Evolutionary conservation across 768 basidiomycete species (phyloP).

Genomic region (Thelephora aurantiotincta): DNA sequence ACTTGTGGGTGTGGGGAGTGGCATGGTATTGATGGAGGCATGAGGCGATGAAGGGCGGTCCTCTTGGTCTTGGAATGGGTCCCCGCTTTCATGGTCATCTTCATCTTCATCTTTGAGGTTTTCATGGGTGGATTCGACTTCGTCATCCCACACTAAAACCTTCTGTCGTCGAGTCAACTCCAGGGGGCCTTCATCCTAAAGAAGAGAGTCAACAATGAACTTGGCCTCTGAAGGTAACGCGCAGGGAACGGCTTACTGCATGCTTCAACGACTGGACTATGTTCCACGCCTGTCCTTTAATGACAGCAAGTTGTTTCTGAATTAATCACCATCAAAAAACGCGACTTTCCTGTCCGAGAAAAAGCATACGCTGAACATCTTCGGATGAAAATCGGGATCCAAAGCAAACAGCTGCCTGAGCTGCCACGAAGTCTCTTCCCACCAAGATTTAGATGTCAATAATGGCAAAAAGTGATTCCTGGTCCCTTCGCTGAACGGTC

Average conservation of each 20-base stretch:
- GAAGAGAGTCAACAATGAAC: neutral
- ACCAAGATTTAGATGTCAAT: conserved; percentile 76
- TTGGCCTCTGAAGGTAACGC: neutral
- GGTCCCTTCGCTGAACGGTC: conserved; percentile 75
- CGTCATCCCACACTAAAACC: conserved; percentile 78
- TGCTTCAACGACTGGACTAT: conserved; percentile 77
- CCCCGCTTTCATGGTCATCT: conserved; percentile 12
- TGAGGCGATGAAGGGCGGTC: conserved; percentile 34
- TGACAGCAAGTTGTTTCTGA: conserved; percentile 79
- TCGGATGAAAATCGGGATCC: conserved; percentile 79
- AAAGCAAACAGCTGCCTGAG: conserved; percentile 64
- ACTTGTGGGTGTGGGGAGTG: conserved; percentile 38
- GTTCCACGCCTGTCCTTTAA: conserved; percentile 89
- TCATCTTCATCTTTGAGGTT: conserved; percentile 8
- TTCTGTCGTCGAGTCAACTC: conserved; percentile 77
- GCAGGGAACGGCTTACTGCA: conserved; percentile 28
- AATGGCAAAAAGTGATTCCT: conserved; percentile 71
- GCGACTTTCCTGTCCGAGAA: neutral
- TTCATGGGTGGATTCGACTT: conserved; percentile 59
- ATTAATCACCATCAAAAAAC: neutral
- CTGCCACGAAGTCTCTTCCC: conserved; percentile 76
- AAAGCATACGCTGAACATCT: conserved; percentile 64
- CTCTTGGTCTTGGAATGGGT: conserved; percentile 21
- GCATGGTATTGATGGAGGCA: conserved; percentile 48
- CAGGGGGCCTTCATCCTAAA: conserved; percentile 77